Base-by-base conservation (phyloP, 108 stramenopile genomes). In the Pseudonitzschia delicatissima region DNA sequence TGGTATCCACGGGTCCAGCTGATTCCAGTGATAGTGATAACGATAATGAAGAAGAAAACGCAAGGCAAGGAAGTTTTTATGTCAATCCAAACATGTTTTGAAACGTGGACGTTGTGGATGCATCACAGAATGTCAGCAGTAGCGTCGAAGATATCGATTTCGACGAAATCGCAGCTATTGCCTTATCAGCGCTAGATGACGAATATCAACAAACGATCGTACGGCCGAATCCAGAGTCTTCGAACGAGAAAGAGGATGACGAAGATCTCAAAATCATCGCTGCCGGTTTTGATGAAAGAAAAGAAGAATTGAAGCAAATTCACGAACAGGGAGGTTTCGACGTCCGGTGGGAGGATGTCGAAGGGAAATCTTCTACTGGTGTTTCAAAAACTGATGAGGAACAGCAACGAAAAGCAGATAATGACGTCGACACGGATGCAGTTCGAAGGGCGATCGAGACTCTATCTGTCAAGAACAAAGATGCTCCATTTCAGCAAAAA, bases 151-250 rank as follows among this genome's bases (percentile, higher is more conserved):
- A 34, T 17, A 50, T 21, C 18, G 62, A 69, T 57, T 78, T 78
- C 62, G 52, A 66, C 35, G 35, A 49, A 25, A 35, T 79, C 49
- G 78, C 78, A 5, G 68, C 68, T 58, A 26, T 36, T 28, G 78
- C 72, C 12, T 39, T 79, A 4, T 61, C 50, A 18, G 34, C 61
- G 6, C 59, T 79, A 3, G 78, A 79, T 5, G n/a, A 60, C 35
- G 78, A 79, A 40, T 79, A 79, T 34, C 33, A 64, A 52, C 57
- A 40, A 57, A 79, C 78, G 0, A 42, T 77, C 37, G 26, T 18
- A 39, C 37, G 11, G 11, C 37, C 37, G 11, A 5, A 33, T 9
- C 26, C 23, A 64, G 17, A 33, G 9, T 20, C 23, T 50, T n/a
- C n/a, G 8, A 49, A 49, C 48, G n/a, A 57, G 20, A 31, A 66